phyloP scores from a whole-genome alignment of 257 asterid genomes.

The Nicotiana paniculata region DNA sequence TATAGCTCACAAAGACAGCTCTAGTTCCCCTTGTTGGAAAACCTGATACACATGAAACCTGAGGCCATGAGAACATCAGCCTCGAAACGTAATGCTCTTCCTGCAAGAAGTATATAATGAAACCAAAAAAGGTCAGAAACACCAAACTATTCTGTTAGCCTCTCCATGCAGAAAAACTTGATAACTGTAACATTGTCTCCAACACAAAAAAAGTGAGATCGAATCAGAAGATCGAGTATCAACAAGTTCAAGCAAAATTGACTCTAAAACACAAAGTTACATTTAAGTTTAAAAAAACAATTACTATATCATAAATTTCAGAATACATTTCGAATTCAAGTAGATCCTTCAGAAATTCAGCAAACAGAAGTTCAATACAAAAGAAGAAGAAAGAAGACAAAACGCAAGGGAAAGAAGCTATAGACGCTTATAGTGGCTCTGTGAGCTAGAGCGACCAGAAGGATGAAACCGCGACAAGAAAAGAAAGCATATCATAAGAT shows the following conservation, averaged over 20 bases:
- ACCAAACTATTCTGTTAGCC: background rate
- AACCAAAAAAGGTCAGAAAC: constrained; percentile 5
- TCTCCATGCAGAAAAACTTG: background rate
- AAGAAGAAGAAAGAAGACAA: background rate
- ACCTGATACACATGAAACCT: constrained; percentile 67
- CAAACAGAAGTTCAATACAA: background rate
- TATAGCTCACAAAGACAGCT: constrained; percentile 67
- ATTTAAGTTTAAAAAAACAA: background rate
- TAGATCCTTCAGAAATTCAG: constrained; percentile 3
- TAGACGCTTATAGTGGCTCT: background rate
- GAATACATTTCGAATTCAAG: background rate
- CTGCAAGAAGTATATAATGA: constrained; percentile 34
- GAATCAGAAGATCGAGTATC: background rate
- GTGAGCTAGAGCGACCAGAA: background rate
- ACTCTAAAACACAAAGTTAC: background rate
- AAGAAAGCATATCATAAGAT: background rate
- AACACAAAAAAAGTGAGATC: background rate
- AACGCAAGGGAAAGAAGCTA: background rate
- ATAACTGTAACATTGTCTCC: background rate
- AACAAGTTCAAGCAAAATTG: background rate
- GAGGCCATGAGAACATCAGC: constrained; percentile 87
- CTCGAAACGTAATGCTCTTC: constrained; percentile 73
- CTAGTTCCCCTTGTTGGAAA: constrained; percentile 70
- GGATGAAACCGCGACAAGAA: background rate
- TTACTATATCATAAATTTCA: background rate